Base-by-base conservation (phyloP, 2,329 filamentous ascomycete species). In the Exserohilum rostratum region DNA sequence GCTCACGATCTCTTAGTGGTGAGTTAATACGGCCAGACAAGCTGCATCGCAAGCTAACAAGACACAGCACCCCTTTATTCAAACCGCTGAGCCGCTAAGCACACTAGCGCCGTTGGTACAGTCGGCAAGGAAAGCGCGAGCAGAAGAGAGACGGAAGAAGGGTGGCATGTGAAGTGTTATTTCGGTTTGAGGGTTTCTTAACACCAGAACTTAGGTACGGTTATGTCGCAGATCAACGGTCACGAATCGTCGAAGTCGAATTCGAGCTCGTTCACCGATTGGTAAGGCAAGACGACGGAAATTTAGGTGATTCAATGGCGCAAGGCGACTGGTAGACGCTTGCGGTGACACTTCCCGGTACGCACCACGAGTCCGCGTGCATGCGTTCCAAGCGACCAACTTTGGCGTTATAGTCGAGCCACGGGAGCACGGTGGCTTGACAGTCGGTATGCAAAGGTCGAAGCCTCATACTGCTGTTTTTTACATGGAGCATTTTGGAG, bases 1-100 rank as follows among this genome's bases (percentile, higher is more conserved):
- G 95, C 95, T 31, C 91, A 96, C 77, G 93, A 98, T 80, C 79
- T 99, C 57, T 82, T 99, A 66, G 87, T 90, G 80, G 95, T 98
- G 84, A 79, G 90, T 81, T 27, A 30, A 3, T 18, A 3, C 40
- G 31, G 10, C 33, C 20, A 27, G 37, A 50, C 3, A 11, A 18
- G n/a, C 10, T 22, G 31, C 11, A 10, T 10, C 9, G 12, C 3
- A 6, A 17, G 46, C 62, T 71, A 51, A 67, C 37, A 25, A 46
- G 12, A 46, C 5, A 38, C 59, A 78, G 75, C 72, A 79, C 60
- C 76, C 75, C 18, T 83, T 83, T 70, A 83, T 83, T 45, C 76
- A 81, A 57, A 79, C 75, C 3, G 80, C 81, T 39, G 80, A 82
- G 66, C 79, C 80, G 18, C 69, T 83, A 17, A 82, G 82, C 50